A percentile compares a stretch with the other conserved stretches of the same genome.
Conservation (phyloP, 208 protist species). For the Herpetomonas muscarum region DNA sequence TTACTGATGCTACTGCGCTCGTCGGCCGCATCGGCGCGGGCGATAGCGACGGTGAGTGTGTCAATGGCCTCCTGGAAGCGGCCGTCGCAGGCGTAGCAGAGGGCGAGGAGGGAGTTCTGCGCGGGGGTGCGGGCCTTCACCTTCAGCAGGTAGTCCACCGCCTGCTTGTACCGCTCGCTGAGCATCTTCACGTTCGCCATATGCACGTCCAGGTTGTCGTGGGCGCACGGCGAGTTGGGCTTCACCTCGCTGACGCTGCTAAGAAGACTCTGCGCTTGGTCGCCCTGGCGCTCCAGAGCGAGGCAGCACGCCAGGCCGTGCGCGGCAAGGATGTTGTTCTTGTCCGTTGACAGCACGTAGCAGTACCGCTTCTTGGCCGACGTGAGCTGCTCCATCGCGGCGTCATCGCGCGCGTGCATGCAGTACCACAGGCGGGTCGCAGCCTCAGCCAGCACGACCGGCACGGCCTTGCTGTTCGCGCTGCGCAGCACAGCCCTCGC, state of each 20-base stretch:
- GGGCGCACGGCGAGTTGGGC: conserved; percentile 53
- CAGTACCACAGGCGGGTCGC: conserved; percentile 58
- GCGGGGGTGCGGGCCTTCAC: conserved; percentile 27
- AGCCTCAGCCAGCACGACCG: conserved; percentile 55
- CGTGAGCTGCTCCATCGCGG: conserved; percentile 27
- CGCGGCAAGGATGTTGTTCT: conserved; percentile 69
- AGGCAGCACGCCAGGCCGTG: conserved; percentile 85
- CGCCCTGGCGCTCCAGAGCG: conserved; percentile 49
- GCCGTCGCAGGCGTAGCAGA: conserved; percentile 61
- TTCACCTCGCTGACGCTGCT: conserved; percentile 64
- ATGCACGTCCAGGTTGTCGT: conserved; percentile 40
- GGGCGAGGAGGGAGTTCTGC: conserved; percentile 63
- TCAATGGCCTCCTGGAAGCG: conserved; percentile 59
- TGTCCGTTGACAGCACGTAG: conserved; percentile 54
- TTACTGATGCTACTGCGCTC: conserved; percentile 3
- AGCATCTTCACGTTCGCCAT: conserved; percentile 76
- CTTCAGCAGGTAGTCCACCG: conserved; percentile 63
- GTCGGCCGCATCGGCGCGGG: conserved; percentile 2
- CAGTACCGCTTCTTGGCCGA: conserved; percentile 49
- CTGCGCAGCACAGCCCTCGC: conserved; percentile 42
- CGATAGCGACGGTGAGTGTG: conserved; percentile 30
- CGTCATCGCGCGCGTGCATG: conserved; percentile 54
- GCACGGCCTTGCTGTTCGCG: conserved; percentile 26
- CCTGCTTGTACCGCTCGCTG: conserved; percentile 71
- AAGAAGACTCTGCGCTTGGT: conserved; percentile 64